These are phyloP conservation scores for Podochytrium sp. DNA, from an alignment of 192 early-diverging fungal species.

Conservation along the genomic window DNA sequence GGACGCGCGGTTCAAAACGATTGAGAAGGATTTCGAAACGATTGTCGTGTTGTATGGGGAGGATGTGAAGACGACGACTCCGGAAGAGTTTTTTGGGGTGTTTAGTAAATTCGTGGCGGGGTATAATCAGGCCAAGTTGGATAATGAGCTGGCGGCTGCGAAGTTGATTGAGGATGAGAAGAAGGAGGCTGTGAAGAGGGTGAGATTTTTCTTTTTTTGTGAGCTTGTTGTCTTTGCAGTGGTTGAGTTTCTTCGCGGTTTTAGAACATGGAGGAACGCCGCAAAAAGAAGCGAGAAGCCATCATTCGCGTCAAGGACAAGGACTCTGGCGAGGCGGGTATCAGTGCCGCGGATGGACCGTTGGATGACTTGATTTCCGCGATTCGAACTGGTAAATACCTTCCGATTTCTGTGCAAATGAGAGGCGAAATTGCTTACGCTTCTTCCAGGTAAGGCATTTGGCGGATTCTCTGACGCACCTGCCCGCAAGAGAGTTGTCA, in stretches of 20 bases:
- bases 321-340: not conserved
- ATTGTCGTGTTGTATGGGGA: conserved; percentile 49
- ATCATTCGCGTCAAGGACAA: conserved; percentile 16
- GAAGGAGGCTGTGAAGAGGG: conserved; percentile 46
- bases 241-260: not conserved
- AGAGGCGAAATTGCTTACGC: not conserved
- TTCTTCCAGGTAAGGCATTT: not conserved
- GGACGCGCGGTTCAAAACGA: conserved; percentile 38
- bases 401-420: not conserved
- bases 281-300: conserved; percentile 44
- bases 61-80: conserved; percentile 53
- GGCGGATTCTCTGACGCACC: not conserved
- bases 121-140: conserved; percentile 39
- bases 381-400: conserved; percentile 54
- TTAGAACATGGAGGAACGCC: conserved; percentile 50
- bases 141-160: conserved; percentile 48
- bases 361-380: conserved; percentile 56
- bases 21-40: conserved; percentile 47
- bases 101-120: conserved; percentile 48
- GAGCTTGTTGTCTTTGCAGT: not conserved
- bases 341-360: conserved; percentile 40
- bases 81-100: conserved; percentile 58
- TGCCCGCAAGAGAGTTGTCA: not conserved
- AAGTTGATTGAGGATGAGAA: conserved; percentile 47
- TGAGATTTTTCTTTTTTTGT: conserved; percentile 8